Evolutionary conservation across 2,329 filamentous ascomycete genomes (phyloP).

Genomic region (Geosmithia flava): DNA sequence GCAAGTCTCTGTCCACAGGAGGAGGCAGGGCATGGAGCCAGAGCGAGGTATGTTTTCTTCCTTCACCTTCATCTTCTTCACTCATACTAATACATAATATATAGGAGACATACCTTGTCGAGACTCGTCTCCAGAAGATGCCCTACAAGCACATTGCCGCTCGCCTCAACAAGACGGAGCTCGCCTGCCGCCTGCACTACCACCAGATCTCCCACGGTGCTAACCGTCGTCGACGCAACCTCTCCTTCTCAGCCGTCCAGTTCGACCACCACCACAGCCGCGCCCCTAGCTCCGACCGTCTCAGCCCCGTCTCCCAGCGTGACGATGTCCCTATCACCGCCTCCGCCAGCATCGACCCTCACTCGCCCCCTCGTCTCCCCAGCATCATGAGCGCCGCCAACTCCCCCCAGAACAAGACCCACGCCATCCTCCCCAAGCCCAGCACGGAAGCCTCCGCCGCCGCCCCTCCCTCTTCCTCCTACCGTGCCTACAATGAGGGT

Average conservation of each 20-base stretch:
- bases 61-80: not conserved
- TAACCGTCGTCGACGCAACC: constrained; percentile 66
- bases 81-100: not conserved
- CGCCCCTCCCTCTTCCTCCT: not conserved
- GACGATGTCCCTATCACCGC: constrained; percentile 33
- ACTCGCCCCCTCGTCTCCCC: constrained; percentile 36
- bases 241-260: constrained; percentile 53
- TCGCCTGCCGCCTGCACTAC: constrained; percentile 78
- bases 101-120: constrained; percentile 72
- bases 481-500: not conserved
- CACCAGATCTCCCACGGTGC: constrained; percentile 75
- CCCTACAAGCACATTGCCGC: constrained; percentile 83
- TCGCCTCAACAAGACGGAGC: constrained; percentile 76
- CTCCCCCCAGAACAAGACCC: constrained; percentile 27
- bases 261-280: not conserved
- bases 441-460: not conserved
- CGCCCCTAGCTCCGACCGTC: constrained; percentile 11
- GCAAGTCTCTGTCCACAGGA: constrained; percentile 57
- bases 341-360: constrained; percentile 31
- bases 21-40: constrained; percentile 76
- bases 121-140: constrained; percentile 78
- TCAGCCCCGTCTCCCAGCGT: constrained; percentile 21
- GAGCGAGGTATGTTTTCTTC: constrained; percentile 62
- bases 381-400: constrained; percentile 32
- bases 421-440: constrained; percentile 56